Percentiles rank a stretch among this genome's conserved stretches.
Evolutionary conservation across 2,329 filamentous ascomycete genomes (phyloP).

Genomic region (Clarireedia monteithiana): DNA sequence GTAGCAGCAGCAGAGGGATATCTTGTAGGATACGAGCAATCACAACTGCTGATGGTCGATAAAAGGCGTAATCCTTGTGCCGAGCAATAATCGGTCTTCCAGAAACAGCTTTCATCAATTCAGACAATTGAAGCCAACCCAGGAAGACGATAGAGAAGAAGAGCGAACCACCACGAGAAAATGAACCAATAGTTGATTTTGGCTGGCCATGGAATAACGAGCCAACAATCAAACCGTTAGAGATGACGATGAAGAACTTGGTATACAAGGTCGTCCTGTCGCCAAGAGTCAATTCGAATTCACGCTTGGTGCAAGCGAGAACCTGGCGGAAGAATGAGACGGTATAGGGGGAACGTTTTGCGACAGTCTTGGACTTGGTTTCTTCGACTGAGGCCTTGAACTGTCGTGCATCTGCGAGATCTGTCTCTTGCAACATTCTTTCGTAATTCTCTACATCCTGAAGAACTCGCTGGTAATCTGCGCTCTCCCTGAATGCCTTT

Average conservation of each 20-base stretch:
- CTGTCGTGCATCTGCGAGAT: constrained; percentile 51
- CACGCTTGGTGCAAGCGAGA: constrained; percentile 57
- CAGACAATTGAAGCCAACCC: constrained; percentile 65
- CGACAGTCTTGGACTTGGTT: constrained; percentile 59
- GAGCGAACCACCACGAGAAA: constrained; percentile 52
- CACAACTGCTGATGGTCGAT: constrained; percentile 57
- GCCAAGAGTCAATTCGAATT: constrained; percentile 72
- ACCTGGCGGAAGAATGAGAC: constrained; percentile 69
- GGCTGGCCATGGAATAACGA: constrained; percentile 68
- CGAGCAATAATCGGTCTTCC: constrained; percentile 62
- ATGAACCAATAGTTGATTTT: constrained; percentile 51
- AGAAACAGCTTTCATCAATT: constrained; percentile 69
- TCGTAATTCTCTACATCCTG: constrained; percentile 56
- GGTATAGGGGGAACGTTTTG: constrained; percentile 67
- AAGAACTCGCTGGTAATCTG: constrained; percentile 51
- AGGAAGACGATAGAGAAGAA: constrained; percentile 64
- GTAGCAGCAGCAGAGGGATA: constrained; percentile 49
- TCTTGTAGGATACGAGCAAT: constrained; percentile 58
- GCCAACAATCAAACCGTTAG: constrained; percentile 67
- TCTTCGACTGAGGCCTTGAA: constrained; percentile 60
- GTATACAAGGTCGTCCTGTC: constrained; percentile 70
- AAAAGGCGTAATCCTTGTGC: constrained; percentile 62
- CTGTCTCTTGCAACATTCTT: constrained; percentile 44
- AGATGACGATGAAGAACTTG: constrained; percentile 71
- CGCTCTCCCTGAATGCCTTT: constrained; percentile 56